Evolutionary conservation across 73 alveolate genomes (phyloP), one percentile per base, ranked within the genome.

Genomic region (Paramecium caudatum): DNA sequence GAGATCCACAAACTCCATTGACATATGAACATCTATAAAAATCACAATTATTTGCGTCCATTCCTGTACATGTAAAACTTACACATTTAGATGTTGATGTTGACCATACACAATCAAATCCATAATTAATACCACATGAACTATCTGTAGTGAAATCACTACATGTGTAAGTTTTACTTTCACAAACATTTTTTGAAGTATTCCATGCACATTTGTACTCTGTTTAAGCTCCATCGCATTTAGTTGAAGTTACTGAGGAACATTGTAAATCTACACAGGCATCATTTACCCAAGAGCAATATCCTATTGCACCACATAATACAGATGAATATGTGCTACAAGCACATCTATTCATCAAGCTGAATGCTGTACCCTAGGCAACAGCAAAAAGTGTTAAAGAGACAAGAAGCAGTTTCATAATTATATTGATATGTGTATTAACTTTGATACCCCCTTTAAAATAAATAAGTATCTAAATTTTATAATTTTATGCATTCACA

Each of bases 41-140:
- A 55, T 10, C 2, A 27, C 80, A 55, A 23, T 23, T 43, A 0
- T 21, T 43, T 3, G 0, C 0, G 0, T 37, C 12, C 16, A 43
- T 43, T 27, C 27, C 0, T 3, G 80, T 2, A 27, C 80, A 55
- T 3, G 80, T 27, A 5, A 55, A 55, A 25, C 12, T 23, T 23
- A 10, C 9, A 43, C 80, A 55, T 55, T 55, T 55, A 2, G 23
- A n/a, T n/a, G n/a, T n/a, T n/a, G n/a, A n/a, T n/a, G n/a, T 15
- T 4, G 5, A 37, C 80, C 80, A 55, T 21, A 55, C n/a, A 21
- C 80, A 55, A 21, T 55, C 46, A 55, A 55, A 55, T 10, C 80
- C 78, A 23, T 23, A 55, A n/a, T n/a, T n/a, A 4, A 27, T 55
- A 27, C 32, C 19, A 2, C 10, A 7, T 2, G 46, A 55, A 10